These are phyloP conservation scores for Sphaerulina vaccinii DNA, from an alignment of 2,329 filamentous ascomycete species.

Conservation along the genomic window DNA sequence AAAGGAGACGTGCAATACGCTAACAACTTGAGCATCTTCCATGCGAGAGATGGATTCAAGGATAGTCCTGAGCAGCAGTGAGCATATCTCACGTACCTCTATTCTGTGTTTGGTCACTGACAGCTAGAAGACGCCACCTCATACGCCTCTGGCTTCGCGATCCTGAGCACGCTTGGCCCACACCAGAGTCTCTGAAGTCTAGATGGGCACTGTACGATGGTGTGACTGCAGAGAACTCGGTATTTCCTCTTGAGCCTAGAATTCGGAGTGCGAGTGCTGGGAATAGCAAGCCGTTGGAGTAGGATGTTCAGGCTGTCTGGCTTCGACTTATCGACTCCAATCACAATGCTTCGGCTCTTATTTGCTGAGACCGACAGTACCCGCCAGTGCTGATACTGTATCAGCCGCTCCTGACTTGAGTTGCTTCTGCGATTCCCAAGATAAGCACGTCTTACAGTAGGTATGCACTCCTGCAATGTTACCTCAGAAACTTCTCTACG, in stretches of 20 bases:
- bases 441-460: no score
- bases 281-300: conserved; percentile 3
- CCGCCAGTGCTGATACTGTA: no score
- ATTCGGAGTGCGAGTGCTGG: conserved; percentile 39
- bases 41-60: conserved; percentile 50
- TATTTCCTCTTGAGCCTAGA: conserved; percentile 58
- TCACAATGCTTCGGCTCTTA: not conserved
- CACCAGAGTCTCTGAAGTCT: conserved; percentile 39
- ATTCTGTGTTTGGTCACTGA: no score
- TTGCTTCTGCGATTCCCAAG: no score
- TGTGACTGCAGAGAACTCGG: conserved; percentile 52
- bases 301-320: not conserved
- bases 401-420: no score
- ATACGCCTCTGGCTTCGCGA: conserved; percentile 51
- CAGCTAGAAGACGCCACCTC: conserved; percentile 47
- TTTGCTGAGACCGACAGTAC: no score
- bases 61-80: conserved; percentile 43
- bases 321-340: not conserved
- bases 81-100: conserved; percentile 28
- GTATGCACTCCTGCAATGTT: no score
- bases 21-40: conserved; percentile 55
- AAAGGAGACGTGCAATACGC: conserved; percentile 50
- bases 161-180: conserved; percentile 48
- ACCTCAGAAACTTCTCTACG: no score
- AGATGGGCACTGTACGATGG: conserved; percentile 57